phyloP scores from a whole-genome alignment of 2,329 filamentous ascomycete genomes.

The Blastomyces gilchristii region DNA sequence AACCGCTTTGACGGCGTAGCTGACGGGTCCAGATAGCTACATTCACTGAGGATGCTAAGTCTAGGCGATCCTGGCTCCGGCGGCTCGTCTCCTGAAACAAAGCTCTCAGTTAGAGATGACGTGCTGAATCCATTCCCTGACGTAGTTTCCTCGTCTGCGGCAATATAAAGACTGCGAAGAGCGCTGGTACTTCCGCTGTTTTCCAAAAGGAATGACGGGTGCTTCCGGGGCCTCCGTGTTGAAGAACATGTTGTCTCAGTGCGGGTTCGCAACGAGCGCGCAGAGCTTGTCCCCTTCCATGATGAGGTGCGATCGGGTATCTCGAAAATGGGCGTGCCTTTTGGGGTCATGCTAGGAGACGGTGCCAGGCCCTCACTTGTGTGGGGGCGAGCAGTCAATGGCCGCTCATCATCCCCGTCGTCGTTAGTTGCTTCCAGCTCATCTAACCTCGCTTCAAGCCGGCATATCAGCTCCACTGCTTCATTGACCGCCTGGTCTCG shows the following conservation, averaged over 20 bases:
- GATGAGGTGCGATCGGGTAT: slow-evolving; percentile 34
- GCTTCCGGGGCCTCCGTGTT: slow-evolving; percentile 21
- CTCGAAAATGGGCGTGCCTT: slow-evolving; percentile 21
- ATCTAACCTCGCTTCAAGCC: slow-evolving; percentile 33
- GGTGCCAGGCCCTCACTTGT: slow-evolving; percentile 18
- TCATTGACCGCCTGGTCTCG: slow-evolving; percentile 35
- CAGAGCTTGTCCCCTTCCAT: slow-evolving; percentile 20
- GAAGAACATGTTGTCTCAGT: slow-evolving; percentile 17
- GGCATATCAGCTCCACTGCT: slow-evolving; percentile 36
- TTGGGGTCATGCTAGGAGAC: slow-evolving; percentile 21
- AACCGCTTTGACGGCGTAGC: slow-evolving; percentile 19
- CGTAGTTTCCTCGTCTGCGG: slow-evolving; percentile 20
- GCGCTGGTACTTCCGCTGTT: slow-evolving; percentile 29
- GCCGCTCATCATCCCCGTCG: slow-evolving; percentile 10
- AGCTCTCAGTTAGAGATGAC: slow-evolving; percentile 28
- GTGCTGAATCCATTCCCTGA: slow-evolving; percentile 22
- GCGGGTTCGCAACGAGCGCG: slow-evolving; percentile 14
- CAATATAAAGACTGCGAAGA: slow-evolving; percentile 31
- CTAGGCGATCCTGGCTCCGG: slow-evolving; percentile 31
- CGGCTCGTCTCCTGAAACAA: slow-evolving; percentile 27
- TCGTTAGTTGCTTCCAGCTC: slow-evolving; percentile 16
- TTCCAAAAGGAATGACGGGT: slow-evolving; percentile 32
- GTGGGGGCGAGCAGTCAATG: slow-evolving; percentile 22
- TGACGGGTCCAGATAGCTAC: slow-evolving; percentile 32
- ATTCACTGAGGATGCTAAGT: slow-evolving; percentile 37